These are phyloP conservation scores for Talaromyces sp. DNA, from an alignment of 2,329 filamentous ascomycete species.

Conservation along the genomic window DNA sequence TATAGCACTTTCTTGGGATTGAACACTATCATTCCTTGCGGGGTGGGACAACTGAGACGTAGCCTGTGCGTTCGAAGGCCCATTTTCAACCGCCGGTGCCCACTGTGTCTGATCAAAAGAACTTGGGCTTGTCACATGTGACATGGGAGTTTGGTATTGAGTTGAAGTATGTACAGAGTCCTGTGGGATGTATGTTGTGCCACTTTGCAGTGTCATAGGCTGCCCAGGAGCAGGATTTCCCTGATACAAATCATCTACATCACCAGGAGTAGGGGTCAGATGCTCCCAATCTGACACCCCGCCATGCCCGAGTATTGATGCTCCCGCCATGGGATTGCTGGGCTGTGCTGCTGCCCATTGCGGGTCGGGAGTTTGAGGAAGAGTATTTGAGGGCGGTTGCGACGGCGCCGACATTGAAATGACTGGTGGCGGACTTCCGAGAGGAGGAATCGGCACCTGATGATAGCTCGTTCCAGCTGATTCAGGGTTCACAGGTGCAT, in stretches of 20 bases:
- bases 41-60: slow-evolving; percentile 6
- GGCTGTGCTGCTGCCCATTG: slow-evolving; percentile 4
- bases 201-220: neutral
- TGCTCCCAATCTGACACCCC: slow-evolving; percentile 48
- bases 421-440: neutral
- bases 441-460: neutral
- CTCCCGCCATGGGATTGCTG: neutral
- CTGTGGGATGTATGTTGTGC: neutral
- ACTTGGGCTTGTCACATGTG: neutral
- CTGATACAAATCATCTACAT: slow-evolving; percentile 31
- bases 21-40: slow-evolving; percentile 25
- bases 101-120: neutral
- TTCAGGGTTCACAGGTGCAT: neutral
- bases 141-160: slow-evolving; percentile 1
- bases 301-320: slow-evolving; percentile 38
- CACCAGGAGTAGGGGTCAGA: slow-evolving; percentile 31
- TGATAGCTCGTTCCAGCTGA: slow-evolving; percentile 10
- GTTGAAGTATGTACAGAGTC: neutral
- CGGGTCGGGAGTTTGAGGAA: neutral
- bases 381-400: neutral
- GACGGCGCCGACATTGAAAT: slow-evolving; percentile 2
- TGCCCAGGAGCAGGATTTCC: neutral
- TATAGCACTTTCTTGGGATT: slow-evolving; percentile 23
- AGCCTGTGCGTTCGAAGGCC: neutral
- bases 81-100: neutral